These are phyloP conservation scores for Aspergillus pseudoglaucus DNA, from an alignment of 2,329 filamentous ascomycete genomes.

Conservation along the genomic window DNA sequence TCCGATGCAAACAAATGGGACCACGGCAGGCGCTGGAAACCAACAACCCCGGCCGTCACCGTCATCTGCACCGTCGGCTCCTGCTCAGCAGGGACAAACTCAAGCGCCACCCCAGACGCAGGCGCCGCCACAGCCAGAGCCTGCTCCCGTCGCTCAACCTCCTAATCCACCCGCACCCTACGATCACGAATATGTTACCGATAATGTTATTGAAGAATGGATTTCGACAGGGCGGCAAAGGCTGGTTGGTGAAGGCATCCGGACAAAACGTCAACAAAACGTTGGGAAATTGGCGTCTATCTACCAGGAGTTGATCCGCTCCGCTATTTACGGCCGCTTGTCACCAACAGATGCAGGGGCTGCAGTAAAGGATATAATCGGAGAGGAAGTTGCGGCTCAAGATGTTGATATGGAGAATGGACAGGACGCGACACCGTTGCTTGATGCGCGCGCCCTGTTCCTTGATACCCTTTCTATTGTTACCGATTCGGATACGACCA, in stretches of 20 bases:
- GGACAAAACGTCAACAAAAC: constrained; percentile 63
- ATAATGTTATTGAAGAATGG: constrained; percentile 64
- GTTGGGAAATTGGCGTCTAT: constrained; percentile 61
- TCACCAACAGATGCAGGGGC: constrained; percentile 62
- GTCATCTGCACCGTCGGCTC: constrained; percentile 10
- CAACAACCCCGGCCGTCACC: constrained; percentile 15
- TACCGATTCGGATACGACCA: constrained; percentile 62
- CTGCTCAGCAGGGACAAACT: not conserved
- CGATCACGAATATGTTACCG: constrained; percentile 69
- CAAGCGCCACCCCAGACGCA: constrained; percentile 11
- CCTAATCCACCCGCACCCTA: constrained; percentile 42
- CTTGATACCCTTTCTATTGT: constrained; percentile 77
- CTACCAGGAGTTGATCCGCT: constrained; percentile 78
- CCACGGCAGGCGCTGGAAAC: constrained; percentile 10
- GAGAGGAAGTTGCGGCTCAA: constrained; percentile 45
- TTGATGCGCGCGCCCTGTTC: constrained; percentile 65
- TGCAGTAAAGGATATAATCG: constrained; percentile 68
- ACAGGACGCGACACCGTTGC: constrained; percentile 30
- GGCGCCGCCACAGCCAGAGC: constrained; percentile 13
- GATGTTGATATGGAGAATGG: constrained; percentile 42
- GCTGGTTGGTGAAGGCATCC: constrained; percentile 58
- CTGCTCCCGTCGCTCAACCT: constrained; percentile 9
- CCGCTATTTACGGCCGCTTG: constrained; percentile 64
- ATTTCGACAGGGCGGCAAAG: constrained; percentile 57
- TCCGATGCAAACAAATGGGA: constrained; percentile 23